Base-by-base conservation (phyloP, 768 basidiomycete genomes). In the Termitomyces sp. region DNA sequence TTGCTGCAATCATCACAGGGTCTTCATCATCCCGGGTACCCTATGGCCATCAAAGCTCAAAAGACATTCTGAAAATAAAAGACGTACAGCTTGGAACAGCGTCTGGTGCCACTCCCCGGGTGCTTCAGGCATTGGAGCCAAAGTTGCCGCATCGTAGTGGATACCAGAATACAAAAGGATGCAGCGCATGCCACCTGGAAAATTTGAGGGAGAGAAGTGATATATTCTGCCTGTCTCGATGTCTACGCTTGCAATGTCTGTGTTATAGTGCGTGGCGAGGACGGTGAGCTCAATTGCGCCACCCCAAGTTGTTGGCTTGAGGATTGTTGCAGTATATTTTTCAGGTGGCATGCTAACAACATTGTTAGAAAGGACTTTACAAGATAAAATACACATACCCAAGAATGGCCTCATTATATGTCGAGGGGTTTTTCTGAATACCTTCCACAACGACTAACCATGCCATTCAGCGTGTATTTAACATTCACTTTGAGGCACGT, bases 91-190 rank as follows among this genome's bases (percentile, higher is more conserved):
- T 8, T 86, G 86, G 66, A 93, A 92, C 48, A 90, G 68, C 2
- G 90, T 93, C 65, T 93, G 89, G 71, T 98, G 95, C 82, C 95
- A 99, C 58, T 91, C 94, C 27, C 75, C 67, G 0, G 92, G 90
- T 2, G 89, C 91, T 46, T 86, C 85, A 9, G 76, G 74, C 70
- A 83, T 78, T 0, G 93, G 97, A 16, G 95, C 85, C 41, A 95
- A 74, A 0, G 90, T 87, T 5, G 88, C 84, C 9, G 92, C 92
- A 69, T 99, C 96, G 71, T 99, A 99, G 69, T 98, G 95, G 46
- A 98, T 97, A 3, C 96, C 96, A 0, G 91, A 93, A 73, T 98
- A 98, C 4, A 98, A 78, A n/a, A 98, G 67, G 14, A 97, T 69
- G 57, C 85, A 87, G 20, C 87, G 79, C 69, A 68, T 79, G 26